A percentile compares a stretch with the other conserved stretches of the same genome.
Conservation (phyloP, 257 asterid species). For the Lantana camara region DNA sequence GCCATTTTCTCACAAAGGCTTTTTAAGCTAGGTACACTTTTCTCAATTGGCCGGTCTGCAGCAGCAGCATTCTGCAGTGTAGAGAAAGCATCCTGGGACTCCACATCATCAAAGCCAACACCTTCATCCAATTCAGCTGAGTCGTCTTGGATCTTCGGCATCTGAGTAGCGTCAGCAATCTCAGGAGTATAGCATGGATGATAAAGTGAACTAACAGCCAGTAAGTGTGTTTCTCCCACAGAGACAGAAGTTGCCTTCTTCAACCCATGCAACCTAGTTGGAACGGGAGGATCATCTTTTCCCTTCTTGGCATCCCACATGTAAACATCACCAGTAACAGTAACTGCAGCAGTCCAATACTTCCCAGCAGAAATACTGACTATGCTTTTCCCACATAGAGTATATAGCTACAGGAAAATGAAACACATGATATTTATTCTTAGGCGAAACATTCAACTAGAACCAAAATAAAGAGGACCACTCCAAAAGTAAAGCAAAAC, state of each 20-base stretch:
- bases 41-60: conserved; percentile 20
- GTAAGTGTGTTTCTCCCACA: conserved; percentile 94
- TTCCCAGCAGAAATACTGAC: conserved; percentile 87
- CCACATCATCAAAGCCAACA: conserved; percentile 67
- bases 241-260: conserved; percentile 90
- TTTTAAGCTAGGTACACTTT: conserved; percentile 70
- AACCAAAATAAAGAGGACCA: conserved; percentile 9
- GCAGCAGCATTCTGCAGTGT: conserved; percentile 40
- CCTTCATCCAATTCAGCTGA: conserved; percentile 64
- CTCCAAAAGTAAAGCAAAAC: conserved; percentile 39
- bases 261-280: conserved; percentile 82
- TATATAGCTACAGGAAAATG: conserved; percentile 52
- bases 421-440: conserved; percentile 11
- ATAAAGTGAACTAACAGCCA: conserved; percentile 76
- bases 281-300: conserved; percentile 57
- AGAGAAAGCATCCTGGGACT: conserved; percentile 41
- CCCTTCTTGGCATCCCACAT: conserved; percentile 89
- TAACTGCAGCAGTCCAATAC: conserved; percentile 94
- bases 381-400: conserved; percentile 69
- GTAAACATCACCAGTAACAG: conserved; percentile 77
- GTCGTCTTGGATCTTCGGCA: conserved; percentile 43
- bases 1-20: conserved; percentile 85
- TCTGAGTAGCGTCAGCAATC: conserved; percentile 33
- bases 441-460: neutral
- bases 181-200: conserved; percentile 67